A percentile compares a stretch with the other conserved stretches of the same genome.
These are phyloP conservation scores for Coemansia sp. DNA, from an alignment of 192 early-diverging fungal species.

Conservation along the genomic window DNA sequence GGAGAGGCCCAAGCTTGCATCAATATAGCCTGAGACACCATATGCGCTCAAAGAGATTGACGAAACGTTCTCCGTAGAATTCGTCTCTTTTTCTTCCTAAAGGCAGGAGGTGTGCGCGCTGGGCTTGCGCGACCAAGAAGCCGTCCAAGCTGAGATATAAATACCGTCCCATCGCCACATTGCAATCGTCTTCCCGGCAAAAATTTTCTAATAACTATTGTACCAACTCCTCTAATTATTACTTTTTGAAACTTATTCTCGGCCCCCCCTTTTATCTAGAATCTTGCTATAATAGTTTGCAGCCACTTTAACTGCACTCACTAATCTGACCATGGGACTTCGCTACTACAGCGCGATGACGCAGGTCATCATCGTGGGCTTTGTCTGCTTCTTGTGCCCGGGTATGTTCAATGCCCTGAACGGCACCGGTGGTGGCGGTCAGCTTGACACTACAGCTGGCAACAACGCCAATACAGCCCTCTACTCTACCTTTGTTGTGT, in stretches of 20 bases:
- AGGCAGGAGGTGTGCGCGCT: background rate
- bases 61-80: background rate
- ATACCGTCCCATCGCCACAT: background rate
- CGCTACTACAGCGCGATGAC: conserved; percentile 60
- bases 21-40: background rate
- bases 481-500: conserved; percentile 74
- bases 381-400: conserved; percentile 76
- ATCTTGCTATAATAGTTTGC: conserved; percentile 4
- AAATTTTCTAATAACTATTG: background rate
- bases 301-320: background rate
- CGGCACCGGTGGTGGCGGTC: conserved; percentile 67
- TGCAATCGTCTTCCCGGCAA: background rate
- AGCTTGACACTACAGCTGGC: conserved; percentile 57
- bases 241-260: background rate
- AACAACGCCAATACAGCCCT: conserved; percentile 78
- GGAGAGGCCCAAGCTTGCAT: background rate
- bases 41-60: background rate
- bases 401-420: conserved; percentile 77
- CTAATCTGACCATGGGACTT: conserved; percentile 11
- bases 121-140: background rate
- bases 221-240: background rate
- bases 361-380: conserved; percentile 68
- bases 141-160: background rate
- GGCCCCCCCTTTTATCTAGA: background rate
- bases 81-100: background rate